Evolutionary conservation across 305 asterid species (phyloP).

Genomic region (Lippia alba): DNA sequence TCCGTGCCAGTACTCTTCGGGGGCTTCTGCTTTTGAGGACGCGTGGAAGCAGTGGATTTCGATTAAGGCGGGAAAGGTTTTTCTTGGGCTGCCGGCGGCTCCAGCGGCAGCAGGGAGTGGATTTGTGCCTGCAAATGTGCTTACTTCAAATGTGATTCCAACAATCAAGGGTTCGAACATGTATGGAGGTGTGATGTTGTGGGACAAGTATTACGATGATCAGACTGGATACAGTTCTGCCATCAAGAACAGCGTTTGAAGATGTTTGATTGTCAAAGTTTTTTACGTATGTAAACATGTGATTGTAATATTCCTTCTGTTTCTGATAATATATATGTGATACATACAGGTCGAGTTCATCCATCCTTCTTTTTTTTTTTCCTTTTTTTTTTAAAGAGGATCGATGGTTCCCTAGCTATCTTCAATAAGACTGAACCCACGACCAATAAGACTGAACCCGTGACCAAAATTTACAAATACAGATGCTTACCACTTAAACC

Average conservation of each 20-base stretch:
- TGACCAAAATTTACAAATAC: too few relatives aligned
- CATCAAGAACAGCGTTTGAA: constrained; percentile 26
- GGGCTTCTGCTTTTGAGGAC: constrained; percentile 7
- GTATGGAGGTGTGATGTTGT: constrained; percentile 41
- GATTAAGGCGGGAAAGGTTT: constrained; percentile 15
- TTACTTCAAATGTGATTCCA: constrained; percentile 30
- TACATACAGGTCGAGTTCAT: neutral
- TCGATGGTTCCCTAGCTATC: too few relatives aligned
- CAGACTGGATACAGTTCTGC: constrained; percentile 38
- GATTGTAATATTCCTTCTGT: neutral
- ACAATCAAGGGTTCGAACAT: constrained; percentile 22
- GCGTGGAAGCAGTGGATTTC: constrained; percentile 33
- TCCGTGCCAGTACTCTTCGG: constrained; percentile 19
- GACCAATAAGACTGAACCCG: too few relatives aligned
- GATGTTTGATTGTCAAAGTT: neutral
- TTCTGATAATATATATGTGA: neutral
- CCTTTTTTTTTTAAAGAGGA: too few relatives aligned
- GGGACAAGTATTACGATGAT: constrained; percentile 36
- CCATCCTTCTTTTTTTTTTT: too few relatives aligned
- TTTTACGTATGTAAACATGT: neutral
- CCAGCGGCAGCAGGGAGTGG: constrained; percentile 32
- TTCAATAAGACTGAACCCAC: too few relatives aligned
- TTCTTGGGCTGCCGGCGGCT: constrained; percentile 32
- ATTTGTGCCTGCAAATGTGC: constrained; percentile 21
- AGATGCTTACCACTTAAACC: too few relatives aligned